Evolutionary conservation across 2,329 filamentous ascomycete genomes (phyloP), one percentile per base, ranked within the genome.

Genomic region (Tolypocladium tropicale): DNA sequence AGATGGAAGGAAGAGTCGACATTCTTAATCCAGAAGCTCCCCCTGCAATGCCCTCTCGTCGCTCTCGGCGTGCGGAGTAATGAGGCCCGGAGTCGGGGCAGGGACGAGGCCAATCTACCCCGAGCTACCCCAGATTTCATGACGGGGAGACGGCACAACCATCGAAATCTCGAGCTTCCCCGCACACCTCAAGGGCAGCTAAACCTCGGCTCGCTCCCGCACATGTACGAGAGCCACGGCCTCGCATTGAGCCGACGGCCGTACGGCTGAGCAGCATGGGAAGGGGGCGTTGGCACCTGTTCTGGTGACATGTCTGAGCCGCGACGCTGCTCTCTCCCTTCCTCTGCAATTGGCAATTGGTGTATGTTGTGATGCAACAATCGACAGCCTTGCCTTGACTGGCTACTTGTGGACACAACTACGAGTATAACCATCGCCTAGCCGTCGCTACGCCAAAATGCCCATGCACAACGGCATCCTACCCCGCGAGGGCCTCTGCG

Each of bases 401-500:
- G 39, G n/a, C 21, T 4, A 14, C 5, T 10, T 9, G 43, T 7
- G 23, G 16, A 2, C 3, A 48, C 43, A 28, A 9, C 43, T 28
- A n/a, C n/a, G n/a, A n/a, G n/a, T n/a, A 18, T 18, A 21, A 1
- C 34, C 32, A 33, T 25, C 2, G 6, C 37, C n/a, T 23, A 33
- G 34, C 46, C 54, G 6, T 28, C 37, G 53, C 51, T 30, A 23
- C 25, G 30, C 55, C 58, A 62, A 12, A 41, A 70, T 72, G 70
- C 67, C 70, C 11, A 66, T 81, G 64, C 76, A 80, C 67, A 74
- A 76, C 54, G 77, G 78, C 59, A 69, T 78, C 61, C 67, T 82
- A 34, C 79, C 79, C 21, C 78, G 79, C 57, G 79, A 82, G 70
- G 80, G 79, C 51, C 77, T 88, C 64, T 82, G 78, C 37, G 74